phyloP scores from a whole-genome alignment of 495 filamentous ascomycete species.

The Lasiosphaeris hirsuta region DNA sequence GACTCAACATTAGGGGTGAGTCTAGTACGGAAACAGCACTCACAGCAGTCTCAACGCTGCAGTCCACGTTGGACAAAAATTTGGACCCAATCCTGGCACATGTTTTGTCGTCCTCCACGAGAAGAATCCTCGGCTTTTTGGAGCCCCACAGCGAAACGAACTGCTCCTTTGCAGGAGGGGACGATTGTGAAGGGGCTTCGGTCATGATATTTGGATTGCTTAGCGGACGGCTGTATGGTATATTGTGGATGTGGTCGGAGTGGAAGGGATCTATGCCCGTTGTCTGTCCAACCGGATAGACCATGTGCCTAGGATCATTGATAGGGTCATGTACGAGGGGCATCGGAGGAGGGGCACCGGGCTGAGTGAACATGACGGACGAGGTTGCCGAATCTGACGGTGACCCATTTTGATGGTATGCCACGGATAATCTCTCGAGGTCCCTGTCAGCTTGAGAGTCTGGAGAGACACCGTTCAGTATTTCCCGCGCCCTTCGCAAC shows the following conservation, averaged over 20 bases:
- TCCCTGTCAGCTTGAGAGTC: conserved; percentile 75
- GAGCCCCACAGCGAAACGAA: conserved; percentile 58
- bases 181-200: conserved; percentile 25
- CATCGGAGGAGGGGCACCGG: conserved; percentile 27
- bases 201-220: conserved; percentile 32
- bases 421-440: conserved; percentile 70
- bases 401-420: conserved; percentile 60
- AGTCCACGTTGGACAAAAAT: conserved; percentile 85
- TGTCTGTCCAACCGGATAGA: conserved; percentile 85
- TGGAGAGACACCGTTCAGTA: conserved; percentile 75
- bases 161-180: conserved; percentile 31
- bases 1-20: neutral
- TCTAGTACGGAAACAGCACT: conserved; percentile 36
- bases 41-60: conserved; percentile 88
- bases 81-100: conserved; percentile 93
- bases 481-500: conserved; percentile 83
- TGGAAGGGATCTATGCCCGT: conserved; percentile 94
- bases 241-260: conserved; percentile 88
- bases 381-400: conserved; percentile 46
- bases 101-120: conserved; percentile 94
- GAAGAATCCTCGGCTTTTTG: conserved; percentile 76
- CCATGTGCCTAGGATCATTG: conserved; percentile 74
- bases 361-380: conserved; percentile 42
- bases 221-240: conserved; percentile 67
- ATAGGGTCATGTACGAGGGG: conserved; percentile 44